phyloP scores from a whole-genome alignment of 768 basidiomycete genomes.

The Phanerochaete sordida region DNA sequence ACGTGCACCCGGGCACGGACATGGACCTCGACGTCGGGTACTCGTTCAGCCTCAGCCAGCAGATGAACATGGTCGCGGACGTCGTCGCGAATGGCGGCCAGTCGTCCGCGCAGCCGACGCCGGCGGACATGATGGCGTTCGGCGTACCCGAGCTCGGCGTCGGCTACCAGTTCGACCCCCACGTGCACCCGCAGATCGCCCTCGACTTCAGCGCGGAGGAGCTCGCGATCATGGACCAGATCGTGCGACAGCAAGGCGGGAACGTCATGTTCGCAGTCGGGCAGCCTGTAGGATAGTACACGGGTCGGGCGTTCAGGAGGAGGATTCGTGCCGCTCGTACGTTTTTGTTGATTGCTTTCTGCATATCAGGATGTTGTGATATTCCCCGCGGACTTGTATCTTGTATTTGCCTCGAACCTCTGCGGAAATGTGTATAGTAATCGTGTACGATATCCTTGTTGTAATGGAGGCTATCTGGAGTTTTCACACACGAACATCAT shows the following conservation, averaged over 20 bases:
- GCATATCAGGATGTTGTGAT: background rate
- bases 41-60: slow-evolving; percentile 22
- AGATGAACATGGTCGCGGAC: slow-evolving; percentile 38
- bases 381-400: background rate
- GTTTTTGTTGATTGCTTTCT: background rate
- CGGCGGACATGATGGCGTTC: slow-evolving; percentile 6
- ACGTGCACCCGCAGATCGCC: slow-evolving; percentile 12
- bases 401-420: background rate
- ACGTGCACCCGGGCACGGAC: slow-evolving; percentile 8
- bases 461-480: background rate
- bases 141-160: slow-evolving; percentile 17
- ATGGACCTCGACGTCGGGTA: slow-evolving; percentile 14
- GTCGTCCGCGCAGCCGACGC: background rate
- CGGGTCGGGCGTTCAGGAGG: background rate
- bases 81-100: slow-evolving; percentile 13
- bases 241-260: slow-evolving; percentile 18
- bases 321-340: background rate
- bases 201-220: slow-evolving; percentile 24
- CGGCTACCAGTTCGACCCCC: slow-evolving; percentile 15
- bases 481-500: background rate
- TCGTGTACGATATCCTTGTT: slow-evolving; percentile 3
- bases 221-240: slow-evolving; percentile 26
- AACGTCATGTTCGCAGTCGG: background rate
- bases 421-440: background rate
- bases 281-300: background rate